These are phyloP conservation scores for Microdochium trichocladiopsis DNA, from an alignment of 2,329 filamentous ascomycete species.

Conservation along the genomic window DNA sequence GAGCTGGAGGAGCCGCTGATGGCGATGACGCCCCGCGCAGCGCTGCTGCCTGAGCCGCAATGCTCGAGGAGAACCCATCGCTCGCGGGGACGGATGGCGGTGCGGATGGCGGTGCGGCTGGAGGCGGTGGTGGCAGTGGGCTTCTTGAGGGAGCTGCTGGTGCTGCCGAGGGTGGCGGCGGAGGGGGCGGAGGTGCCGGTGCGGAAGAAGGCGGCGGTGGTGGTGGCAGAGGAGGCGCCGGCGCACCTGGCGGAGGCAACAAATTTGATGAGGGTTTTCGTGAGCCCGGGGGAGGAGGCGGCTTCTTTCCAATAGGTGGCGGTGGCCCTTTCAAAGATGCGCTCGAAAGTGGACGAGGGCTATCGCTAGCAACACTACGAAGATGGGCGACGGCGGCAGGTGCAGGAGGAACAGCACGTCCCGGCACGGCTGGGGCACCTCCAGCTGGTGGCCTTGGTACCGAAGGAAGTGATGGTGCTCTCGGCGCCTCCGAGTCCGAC, in stretches of 20 bases:
- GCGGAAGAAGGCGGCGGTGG: conserved; percentile 27
- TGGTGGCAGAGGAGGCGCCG: conserved; percentile 24
- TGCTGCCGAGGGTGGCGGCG: conserved; percentile 17
- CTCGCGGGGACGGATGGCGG: conserved; percentile 11
- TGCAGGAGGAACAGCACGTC: conserved; percentile 30
- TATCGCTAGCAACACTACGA: conserved; percentile 45
- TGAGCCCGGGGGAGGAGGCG: conserved; percentile 53
- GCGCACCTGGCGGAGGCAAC: conserved; percentile 21
- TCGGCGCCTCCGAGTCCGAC: conserved; percentile 66
- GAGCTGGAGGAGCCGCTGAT: conserved; percentile 23
- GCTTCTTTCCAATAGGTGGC: conserved; percentile 72
- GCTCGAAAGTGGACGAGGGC: conserved; percentile 50
- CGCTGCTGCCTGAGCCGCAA: conserved; percentile 32
- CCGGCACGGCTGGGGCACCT: conserved; percentile 49
- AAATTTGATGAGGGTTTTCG: conserved; percentile 35
- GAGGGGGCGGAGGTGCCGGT: conserved; percentile 24
- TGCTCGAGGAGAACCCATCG: conserved; percentile 20
- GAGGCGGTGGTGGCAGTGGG: conserved; percentile 14
- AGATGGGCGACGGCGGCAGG: conserved; percentile 50
- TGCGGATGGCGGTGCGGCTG: conserved; percentile 27
- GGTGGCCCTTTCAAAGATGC: conserved; percentile 62
- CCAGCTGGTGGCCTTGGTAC: conserved; percentile 54
- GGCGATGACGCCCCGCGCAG: conserved; percentile 26
- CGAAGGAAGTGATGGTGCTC: conserved; percentile 44
- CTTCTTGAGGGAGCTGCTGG: conserved; percentile 1